Percentiles rank a stretch among this genome's conserved stretches.
These are phyloP conservation scores for Physcomitrellopsis africana DNA, from an alignment of 225 moss, liverwort and hornwort species.

Conservation along the genomic window DNA sequence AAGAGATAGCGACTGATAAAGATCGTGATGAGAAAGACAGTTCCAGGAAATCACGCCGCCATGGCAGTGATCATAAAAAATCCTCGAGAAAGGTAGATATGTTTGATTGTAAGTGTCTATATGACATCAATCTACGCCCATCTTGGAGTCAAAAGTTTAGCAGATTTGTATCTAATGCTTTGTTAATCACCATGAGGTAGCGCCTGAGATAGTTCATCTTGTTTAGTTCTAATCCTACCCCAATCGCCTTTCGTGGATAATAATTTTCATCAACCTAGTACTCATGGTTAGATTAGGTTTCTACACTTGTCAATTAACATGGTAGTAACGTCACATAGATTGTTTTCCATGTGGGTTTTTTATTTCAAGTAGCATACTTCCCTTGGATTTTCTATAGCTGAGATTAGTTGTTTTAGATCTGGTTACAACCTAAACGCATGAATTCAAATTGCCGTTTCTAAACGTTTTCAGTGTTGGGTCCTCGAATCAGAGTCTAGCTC, in stretches of 20 bases:
- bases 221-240: background rate
- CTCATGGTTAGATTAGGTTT: background rate
- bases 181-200: conserved; percentile 4
- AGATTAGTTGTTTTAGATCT: too few species aligned
- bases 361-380: too few species aligned
- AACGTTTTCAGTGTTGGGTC: too few species aligned
- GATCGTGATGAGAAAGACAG: conserved; percentile 95
- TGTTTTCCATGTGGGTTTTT: background rate
- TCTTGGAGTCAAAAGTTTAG: conserved; percentile 35
- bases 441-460: too few species aligned
- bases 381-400: too few species aligned
- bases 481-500: too few species aligned
- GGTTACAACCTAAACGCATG: too few species aligned
- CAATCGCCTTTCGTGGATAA: background rate
- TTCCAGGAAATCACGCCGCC: conserved; percentile 85
- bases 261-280: background rate
- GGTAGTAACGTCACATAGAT: background rate
- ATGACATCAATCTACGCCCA: conserved; percentile 64
- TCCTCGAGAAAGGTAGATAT: conserved; percentile 99
- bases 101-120: conserved; percentile 72
- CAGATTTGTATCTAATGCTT: background rate
- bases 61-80: conserved; percentile 93
- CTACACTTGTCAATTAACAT: background rate
- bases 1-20: conserved; percentile 80
- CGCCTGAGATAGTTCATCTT: background rate